phyloP scores from a whole-genome alignment of 257 asterid species.

The Pogostemon cablin region DNA sequence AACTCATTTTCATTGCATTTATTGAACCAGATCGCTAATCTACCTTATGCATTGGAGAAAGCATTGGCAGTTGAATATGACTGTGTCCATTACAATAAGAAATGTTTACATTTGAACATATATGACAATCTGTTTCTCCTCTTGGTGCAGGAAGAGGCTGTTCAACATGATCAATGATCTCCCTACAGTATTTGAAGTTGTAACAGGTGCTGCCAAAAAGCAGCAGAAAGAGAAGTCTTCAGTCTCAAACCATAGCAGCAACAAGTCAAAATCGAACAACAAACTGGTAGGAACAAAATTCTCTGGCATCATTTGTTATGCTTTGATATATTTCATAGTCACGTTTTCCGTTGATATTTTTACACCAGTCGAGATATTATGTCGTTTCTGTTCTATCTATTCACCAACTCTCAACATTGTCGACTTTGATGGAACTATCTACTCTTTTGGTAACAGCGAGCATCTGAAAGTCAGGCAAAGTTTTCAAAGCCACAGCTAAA shows the following conservation, averaged over 20 bases:
- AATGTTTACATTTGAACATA: not conserved
- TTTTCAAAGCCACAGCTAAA: constrained; percentile 43
- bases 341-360: no score
- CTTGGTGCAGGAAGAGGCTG: constrained; percentile 67
- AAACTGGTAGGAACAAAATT: constrained; percentile 46
- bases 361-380: no score
- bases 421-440: constrained; percentile 21
- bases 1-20: not conserved
- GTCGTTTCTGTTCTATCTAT: not conserved
- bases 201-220: constrained; percentile 66
- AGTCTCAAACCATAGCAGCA: constrained; percentile 52
- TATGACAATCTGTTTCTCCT: constrained; percentile 15
- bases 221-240: constrained; percentile 66
- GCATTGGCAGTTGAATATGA: constrained; percentile 18
- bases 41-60: constrained; percentile 5
- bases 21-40: not conserved
- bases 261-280: constrained; percentile 58
- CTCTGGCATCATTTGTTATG: not conserved
- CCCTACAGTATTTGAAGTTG: constrained; percentile 77
- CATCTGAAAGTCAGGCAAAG: constrained; percentile 41
- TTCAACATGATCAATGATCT: constrained; percentile 77
- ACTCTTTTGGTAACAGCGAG: constrained; percentile 38
- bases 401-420: not conserved
- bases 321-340: not conserved
- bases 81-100: constrained; percentile 3